Percentiles rank a stretch among this genome's conserved stretches.
Evolutionary conservation across 768 basidiomycete species (phyloP).

Genomic region (Rubroboletus pulcherrimus): DNA sequence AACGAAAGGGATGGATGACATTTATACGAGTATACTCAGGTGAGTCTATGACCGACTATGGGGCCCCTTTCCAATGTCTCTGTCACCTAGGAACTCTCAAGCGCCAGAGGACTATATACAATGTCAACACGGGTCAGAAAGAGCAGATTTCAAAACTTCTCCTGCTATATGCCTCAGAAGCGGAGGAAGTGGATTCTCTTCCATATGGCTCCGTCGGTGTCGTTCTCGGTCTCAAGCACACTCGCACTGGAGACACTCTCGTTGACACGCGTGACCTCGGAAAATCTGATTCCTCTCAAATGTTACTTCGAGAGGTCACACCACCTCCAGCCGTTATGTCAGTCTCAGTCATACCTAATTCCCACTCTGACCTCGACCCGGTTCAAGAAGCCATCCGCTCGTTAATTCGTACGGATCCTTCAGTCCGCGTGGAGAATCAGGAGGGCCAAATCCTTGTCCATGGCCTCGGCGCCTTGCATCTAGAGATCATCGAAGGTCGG

Average conservation of each 20-base stretch:
- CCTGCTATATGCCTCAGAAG: constrained; percentile 73
- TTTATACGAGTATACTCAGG: constrained; percentile 88
- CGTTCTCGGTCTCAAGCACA: constrained; percentile 75
- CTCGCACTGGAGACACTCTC: constrained; percentile 85
- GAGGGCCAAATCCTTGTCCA: constrained; percentile 84
- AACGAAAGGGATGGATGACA: constrained; percentile 85
- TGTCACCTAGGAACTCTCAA: constrained; percentile 53
- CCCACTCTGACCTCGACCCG: constrained; percentile 72
- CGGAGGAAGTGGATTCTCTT: constrained; percentile 73
- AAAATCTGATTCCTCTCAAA: constrained; percentile 31
- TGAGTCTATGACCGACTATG: constrained; percentile 28
- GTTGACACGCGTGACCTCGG: constrained; percentile 47
- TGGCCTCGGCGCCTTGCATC: constrained; percentile 79
- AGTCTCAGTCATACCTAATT: constrained; percentile 74
- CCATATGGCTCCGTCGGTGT: constrained; percentile 84
- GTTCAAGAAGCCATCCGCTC: constrained; percentile 73
- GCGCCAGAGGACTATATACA: constrained; percentile 57
- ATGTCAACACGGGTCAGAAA: constrained; percentile 61
- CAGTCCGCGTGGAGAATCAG: constrained; percentile 71
- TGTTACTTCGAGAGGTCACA: constrained; percentile 57
- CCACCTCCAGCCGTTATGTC: constrained; percentile 86
- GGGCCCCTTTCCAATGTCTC: constrained; percentile 1
- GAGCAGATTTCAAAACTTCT: constrained; percentile 75
- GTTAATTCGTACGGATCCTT: constrained; percentile 85
- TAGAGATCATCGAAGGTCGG: constrained; percentile 86